Evolutionary conservation across 108 stramenopile genomes (phyloP).

Genomic region (Conticribra guillardii): DNA sequence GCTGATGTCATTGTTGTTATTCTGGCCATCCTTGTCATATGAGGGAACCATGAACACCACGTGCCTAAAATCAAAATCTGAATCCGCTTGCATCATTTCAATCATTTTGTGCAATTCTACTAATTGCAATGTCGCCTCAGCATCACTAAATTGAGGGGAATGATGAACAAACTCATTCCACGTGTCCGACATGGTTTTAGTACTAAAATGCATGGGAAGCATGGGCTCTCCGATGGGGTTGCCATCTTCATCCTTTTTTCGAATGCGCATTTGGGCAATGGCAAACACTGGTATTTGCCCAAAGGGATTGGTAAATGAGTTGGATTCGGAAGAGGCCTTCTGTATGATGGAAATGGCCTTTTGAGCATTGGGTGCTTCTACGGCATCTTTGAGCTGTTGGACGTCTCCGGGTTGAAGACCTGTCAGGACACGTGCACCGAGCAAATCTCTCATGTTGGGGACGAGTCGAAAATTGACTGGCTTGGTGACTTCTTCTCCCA

Average conservation of each 20-base stretch:
- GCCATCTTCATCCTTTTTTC: conserved; percentile 42
- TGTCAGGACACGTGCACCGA: conserved; percentile 51
- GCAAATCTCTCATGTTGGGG: conserved; percentile 51
- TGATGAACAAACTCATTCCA: conserved; percentile 40
- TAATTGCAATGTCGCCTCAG: conserved; percentile 48
- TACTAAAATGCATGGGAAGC: conserved; percentile 45
- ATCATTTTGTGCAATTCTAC: conserved; percentile 50
- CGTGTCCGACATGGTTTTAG: conserved; percentile 49
- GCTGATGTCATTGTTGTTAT: conserved; percentile 7
- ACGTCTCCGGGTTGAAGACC: conserved; percentile 47
- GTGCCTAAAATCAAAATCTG: conserved; percentile 53
- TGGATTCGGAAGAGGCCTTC: conserved; percentile 20
- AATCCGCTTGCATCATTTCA: conserved; percentile 55
- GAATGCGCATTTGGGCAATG: conserved; percentile 49
- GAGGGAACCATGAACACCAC: conserved; percentile 43
- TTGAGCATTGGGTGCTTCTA: conserved; percentile 32
- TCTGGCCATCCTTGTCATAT: conserved; percentile 33
- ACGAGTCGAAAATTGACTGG: conserved; percentile 46
- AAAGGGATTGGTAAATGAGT: conserved; percentile 37
- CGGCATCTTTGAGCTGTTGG: conserved; percentile 33
- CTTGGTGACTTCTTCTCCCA: conserved; percentile 16
- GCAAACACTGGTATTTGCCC: conserved; percentile 51
- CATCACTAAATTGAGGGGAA: conserved; percentile 38
- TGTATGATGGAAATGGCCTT: conserved; percentile 50
- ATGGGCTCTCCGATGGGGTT: conserved; percentile 33